These are phyloP conservation scores for Mycena citricolor DNA, from an alignment of 1,284 basidiomycete genomes.

Conservation along the genomic window DNA sequence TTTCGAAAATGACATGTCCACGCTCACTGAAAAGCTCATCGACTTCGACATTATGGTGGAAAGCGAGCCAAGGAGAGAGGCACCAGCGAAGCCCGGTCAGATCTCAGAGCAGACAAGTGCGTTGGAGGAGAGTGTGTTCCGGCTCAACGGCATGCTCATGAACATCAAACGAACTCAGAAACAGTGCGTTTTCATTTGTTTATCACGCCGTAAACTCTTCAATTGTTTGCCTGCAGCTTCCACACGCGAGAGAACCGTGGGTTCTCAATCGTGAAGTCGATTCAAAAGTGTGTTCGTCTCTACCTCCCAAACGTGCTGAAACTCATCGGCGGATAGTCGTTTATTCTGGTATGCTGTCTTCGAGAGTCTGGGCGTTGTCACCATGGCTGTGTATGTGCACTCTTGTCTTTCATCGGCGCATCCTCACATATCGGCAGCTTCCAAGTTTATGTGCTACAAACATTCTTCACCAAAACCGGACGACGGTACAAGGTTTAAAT, in stretches of 20 bases:
- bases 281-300: slow-evolving; percentile 69
- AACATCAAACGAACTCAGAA: slow-evolving; percentile 90
- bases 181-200: slow-evolving; percentile 55
- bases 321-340: slow-evolving; percentile 49
- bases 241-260: slow-evolving; percentile 82
- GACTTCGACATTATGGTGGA: slow-evolving; percentile 99
- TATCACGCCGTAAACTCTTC: neutral
- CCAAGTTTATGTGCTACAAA: slow-evolving; percentile 89
- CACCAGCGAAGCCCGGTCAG: slow-evolving; percentile 79
- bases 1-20: slow-evolving; percentile 96
- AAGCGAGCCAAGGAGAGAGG: slow-evolving; percentile 85
- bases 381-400: slow-evolving; percentile 84
- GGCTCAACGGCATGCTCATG: slow-evolving; percentile 81
- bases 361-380: slow-evolving; percentile 74
- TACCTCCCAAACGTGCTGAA: no score
- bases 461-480: slow-evolving; percentile 89
- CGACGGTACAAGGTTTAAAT: slow-evolving; percentile 82
- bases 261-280: slow-evolving; percentile 78
- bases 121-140: slow-evolving; percentile 91
- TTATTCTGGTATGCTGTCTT: slow-evolving; percentile 89
- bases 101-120: slow-evolving; percentile 88
- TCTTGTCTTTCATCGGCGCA: slow-evolving; percentile 18
- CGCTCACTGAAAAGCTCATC: slow-evolving; percentile 85
- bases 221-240: slow-evolving; percentile 49
- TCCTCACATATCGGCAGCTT: slow-evolving; percentile 43